Base-by-base conservation (phyloP, 805 yeast genomes). In the Metschnikowia arizonensis region DNA sequence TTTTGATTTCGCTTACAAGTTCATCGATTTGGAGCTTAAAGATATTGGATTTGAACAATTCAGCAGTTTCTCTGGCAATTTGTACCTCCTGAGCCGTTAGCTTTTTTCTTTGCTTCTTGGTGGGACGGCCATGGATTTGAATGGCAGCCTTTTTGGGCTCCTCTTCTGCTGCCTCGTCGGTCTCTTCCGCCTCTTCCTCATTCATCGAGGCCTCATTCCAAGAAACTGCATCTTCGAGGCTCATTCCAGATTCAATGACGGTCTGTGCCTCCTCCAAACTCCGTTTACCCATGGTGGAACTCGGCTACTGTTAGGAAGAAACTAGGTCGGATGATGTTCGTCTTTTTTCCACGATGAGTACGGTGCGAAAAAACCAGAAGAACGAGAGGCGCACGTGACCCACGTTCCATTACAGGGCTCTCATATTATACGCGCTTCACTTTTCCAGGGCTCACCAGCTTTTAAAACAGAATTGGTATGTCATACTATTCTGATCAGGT, bases 21-120 rank as follows among this genome's bases (percentile, higher is more conserved):
- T 90, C 98, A 65, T 90, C 98, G 49, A 93, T 89, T 68, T 93
- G 96, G 47, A 93, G 67, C 64, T 93, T 93, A 81, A 93, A 91
- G 45, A 93, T 89, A 65, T 90, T 93, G 7, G 97, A 88, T 60
- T 90, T 88, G 79, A 90, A 93, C 37, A 91, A 69, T 63, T 90
- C 97, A 1, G 95, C 93, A 1, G 97, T 87, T 63, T 90, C 97
- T 56, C 96, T 77, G 0, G 97, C 96, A 2, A 85, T 77, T 57
- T 91, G 96, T 37, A 91, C 81, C 47, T 93, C 97, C 55, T 88
- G 90, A 0, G 93, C 82, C 0, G 85, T 69, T 19, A 81, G 57
- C 52, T 72, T 70, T 41, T 63, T 61, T 37, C 56, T 60, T 33
- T 64, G 71, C 45, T 64, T 68, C 50, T 71, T 70, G 9, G 65